Evolutionary conservation across 2,329 filamentous ascomycete genomes (phyloP), one percentile per base, ranked within the genome.

Genomic region (Arthrobotrys musiformis): DNA sequence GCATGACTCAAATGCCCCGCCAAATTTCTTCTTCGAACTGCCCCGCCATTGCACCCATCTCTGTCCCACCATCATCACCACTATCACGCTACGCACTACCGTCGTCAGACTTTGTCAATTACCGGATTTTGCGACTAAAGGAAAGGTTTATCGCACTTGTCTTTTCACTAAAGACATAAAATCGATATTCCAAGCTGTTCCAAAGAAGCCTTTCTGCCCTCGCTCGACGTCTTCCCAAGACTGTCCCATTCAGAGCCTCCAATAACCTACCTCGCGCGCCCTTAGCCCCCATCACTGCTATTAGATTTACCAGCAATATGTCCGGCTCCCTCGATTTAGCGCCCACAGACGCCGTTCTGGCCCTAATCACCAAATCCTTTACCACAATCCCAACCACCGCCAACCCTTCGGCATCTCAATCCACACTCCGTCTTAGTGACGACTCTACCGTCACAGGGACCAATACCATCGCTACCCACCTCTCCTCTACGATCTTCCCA

Each of bases 401-500:
- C 2, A 63, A 28, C 42, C 30, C 73, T n/a, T 15, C 63, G 11
- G 30, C 54, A 24, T 19, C 50, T 24, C 73, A 77, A 42, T 77
- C 73, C 5, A 56, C 56, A 5, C 73, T 77, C n/a, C 64, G 66
- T 15, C 52, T 77, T 9, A 52, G 66, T 22, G 73, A 77, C 33
- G 61, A 70, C 17, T 77, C 73, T 9, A 79, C 79, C 17, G 54
- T 81, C 74, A 78, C 72, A 6, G 80, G 80, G 54, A 79, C 80
- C 11, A 81, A 81, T 63, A 79, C 80, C 44, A 80, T 80, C 79
- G 81, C 81, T 79, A 82, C 83, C 79, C 82, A 86, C 80, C 83
- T 85, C 79, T 86, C 85, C 77, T 84, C 87, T 83, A 89, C 87
- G 82, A 92, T 94, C 88, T 86, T 88, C 64, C 85, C 88, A 82